Base-by-base conservation (phyloP, 108 stramenopile species). In the Cyclotella distinguenda region DNA sequence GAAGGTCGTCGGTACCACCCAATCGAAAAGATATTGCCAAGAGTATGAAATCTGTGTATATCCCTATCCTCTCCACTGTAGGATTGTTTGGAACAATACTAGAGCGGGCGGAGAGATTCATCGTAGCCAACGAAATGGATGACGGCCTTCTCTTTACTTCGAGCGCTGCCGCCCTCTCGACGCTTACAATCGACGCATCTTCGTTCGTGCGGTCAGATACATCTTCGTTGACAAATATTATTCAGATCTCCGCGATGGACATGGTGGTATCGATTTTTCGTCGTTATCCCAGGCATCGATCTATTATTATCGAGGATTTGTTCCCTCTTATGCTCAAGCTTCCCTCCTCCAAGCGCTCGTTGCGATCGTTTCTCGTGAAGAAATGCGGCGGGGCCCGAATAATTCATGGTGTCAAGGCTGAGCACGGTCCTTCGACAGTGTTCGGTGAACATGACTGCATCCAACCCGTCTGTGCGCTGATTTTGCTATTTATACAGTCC, bases 231-330 rank as follows among this genome's bases (percentile, higher is more conserved):
- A 54, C 82, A 6, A 57, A 59, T 38, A 50, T 73, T 33, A 50
- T 87, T 39, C 91, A 93, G 46, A 70, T 78, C n/a, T 78, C 85
- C 21, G 52, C 84, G 25, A 76, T 91, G 63, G 56, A 70, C 45
- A 54, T 92, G 12, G 61, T 91, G 19, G 88, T 87, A 5, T 68
- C 82, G 16, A 85, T 92, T 16, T 92, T 91, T 79, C 79, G 85
- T 47, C 68, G 68, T 0, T 83, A 93, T 81, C 82, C 84, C 27
- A 56, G 69, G 8, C 86, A 90, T 61, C 90, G 96, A 18, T 64
- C 84, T 28, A 82, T 91, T 39, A 90, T 97, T 45, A 32, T 95
- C 38, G 95, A 96, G 79, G 96, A 97, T 70, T 49, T 97, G 16
- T 95, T 95, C 52, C 92, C 94, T 0, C 31, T 95, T 61, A 75